phyloP scores from a whole-genome alignment of 2,329 filamentous ascomycete genomes.

The Bretziella fagacearum region DNA sequence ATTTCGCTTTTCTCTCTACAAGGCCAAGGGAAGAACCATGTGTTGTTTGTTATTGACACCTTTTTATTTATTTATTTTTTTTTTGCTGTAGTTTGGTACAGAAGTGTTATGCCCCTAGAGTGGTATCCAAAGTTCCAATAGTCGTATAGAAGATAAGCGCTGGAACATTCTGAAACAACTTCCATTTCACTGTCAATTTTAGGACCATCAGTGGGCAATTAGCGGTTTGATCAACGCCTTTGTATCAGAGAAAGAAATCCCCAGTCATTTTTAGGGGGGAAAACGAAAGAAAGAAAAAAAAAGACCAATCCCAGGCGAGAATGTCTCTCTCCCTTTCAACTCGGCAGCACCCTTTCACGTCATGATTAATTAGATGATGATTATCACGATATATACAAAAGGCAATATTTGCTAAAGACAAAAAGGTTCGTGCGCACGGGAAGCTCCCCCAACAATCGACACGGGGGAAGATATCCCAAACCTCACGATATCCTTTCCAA shows the following conservation, averaged over 20 bases:
- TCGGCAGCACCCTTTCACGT: too few species aligned
- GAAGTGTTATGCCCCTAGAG: neutral
- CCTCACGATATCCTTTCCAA: neutral
- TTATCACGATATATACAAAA: too few species aligned
- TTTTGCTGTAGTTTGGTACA: neutral
- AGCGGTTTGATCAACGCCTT: neutral
- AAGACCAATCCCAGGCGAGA: too few species aligned
- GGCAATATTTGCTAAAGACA: neutral
- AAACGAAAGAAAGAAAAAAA: too few species aligned
- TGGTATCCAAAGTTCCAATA: neutral
- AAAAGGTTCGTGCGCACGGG: neutral
- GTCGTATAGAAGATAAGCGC: neutral
- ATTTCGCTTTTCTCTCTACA: too few species aligned
- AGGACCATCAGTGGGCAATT: neutral
- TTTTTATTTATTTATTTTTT: neutral
- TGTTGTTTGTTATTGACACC: too few species aligned
- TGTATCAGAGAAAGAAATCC: neutral
- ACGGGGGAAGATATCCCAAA: neutral
- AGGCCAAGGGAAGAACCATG: too few species aligned
- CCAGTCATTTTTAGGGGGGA: neutral
- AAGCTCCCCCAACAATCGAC: slow-evolving; percentile 1
- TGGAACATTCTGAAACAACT: slow-evolving; percentile 5
- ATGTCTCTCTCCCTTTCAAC: too few species aligned
- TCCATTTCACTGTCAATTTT: neutral
- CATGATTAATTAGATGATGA: too few species aligned